A percentile compares a stretch with the other conserved stretches of the same genome.
Conservation (phyloP, 2,329 filamentous ascomycete species). For the Diaporthe amygdali region DNA sequence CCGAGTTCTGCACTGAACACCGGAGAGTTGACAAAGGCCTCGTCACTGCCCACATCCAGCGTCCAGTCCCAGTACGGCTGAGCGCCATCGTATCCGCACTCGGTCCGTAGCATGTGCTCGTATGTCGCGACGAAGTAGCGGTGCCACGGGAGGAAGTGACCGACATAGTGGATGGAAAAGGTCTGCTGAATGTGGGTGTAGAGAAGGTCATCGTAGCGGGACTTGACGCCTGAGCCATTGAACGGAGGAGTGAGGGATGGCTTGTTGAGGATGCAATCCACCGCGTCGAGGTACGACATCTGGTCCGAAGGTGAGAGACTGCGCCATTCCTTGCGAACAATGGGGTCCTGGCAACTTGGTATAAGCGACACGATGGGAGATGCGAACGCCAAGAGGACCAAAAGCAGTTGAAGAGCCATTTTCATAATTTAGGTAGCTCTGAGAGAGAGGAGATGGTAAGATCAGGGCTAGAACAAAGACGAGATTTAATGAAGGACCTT, state of each 20-base stretch:
- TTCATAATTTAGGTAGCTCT: not conserved
- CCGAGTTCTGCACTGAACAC: not conserved
- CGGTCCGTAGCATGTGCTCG: constrained; percentile 38
- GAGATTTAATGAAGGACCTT: not conserved
- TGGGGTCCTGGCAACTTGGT: not conserved
- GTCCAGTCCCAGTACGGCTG: constrained; percentile 26
- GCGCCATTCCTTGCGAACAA: not conserved
- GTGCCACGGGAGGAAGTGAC: constrained; percentile 34
- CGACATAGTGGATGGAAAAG: not conserved
- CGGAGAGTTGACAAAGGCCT: not conserved
- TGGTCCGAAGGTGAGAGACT: not conserved
- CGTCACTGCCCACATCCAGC: constrained; percentile 31
- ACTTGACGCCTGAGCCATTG: not conserved
- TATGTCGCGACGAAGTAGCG: constrained; percentile 36
- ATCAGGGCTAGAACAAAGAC: fast-evolving
- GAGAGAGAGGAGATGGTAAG: no score
- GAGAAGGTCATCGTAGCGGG: not conserved
- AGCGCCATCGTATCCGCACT: constrained; percentile 39
- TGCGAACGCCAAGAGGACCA: fast-evolving
- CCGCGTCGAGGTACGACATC: not conserved
- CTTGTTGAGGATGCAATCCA: not conserved
- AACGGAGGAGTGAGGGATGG: not conserved
- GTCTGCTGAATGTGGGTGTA: not conserved
- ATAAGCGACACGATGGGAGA: not conserved
- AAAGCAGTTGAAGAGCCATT: not conserved